Evolutionary conservation across 2,329 filamentous ascomycete species (phyloP).

Genomic region (Penicillium sp.): DNA sequence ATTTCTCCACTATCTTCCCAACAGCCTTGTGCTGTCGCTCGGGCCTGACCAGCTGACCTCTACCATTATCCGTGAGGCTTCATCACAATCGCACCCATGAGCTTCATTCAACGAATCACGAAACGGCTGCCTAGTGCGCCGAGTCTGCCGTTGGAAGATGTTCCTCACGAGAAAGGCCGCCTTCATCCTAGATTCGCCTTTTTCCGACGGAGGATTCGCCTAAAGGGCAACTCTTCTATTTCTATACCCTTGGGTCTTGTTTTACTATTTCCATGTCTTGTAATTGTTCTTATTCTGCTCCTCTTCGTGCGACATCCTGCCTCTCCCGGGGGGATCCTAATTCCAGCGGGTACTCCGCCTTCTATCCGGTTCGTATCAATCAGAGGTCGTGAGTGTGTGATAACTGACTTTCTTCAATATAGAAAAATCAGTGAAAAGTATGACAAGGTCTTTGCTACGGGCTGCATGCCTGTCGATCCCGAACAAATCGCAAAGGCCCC

Average conservation of each 20-base stretch:
- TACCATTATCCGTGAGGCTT: conserved; percentile 13
- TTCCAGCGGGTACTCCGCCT: conserved; percentile 84
- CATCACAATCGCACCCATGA: conserved; percentile 44
- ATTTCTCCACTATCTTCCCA: conserved; percentile 11
- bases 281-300: conserved; percentile 85
- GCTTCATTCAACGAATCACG: conserved; percentile 54
- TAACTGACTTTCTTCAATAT: conserved; percentile 23
- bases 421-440: conserved; percentile 97
- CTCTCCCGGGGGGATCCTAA: conserved; percentile 75
- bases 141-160: conserved; percentile 49
- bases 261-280: conserved; percentile 85
- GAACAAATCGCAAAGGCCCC: conserved; percentile 56
- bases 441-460: conserved; percentile 92
- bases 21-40: conserved; percentile 18
- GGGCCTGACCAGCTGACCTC: conserved; percentile 21
- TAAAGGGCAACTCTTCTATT: conserved; percentile 88
- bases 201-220: conserved; percentile 78
- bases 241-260: conserved; percentile 92
- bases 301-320: conserved; percentile 86
- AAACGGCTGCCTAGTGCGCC: conserved; percentile 52
- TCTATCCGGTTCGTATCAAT: conserved; percentile 72
- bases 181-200: conserved; percentile 65
- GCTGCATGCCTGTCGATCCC: conserved; percentile 75
- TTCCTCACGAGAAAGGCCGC: conserved; percentile 45
- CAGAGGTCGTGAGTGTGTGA: neutral